Evolutionary conservation across 805 yeast genomes (phyloP).

Genomic region (Barnettozyma sucrosica): DNA sequence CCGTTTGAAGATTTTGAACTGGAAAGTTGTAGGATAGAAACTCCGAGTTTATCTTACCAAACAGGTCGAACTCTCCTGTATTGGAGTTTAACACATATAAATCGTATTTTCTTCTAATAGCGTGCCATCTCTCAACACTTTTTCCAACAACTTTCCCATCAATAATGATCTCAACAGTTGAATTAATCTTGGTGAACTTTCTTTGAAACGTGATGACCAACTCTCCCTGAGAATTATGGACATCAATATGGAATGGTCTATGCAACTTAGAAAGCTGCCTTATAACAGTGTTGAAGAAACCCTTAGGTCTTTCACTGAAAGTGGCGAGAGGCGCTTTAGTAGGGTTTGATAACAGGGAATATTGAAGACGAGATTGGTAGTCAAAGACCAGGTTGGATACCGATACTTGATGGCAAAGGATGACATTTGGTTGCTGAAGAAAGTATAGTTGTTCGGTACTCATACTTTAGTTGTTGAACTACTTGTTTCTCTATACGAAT

Average conservation of each 20-base stretch:
- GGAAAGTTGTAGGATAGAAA: constrained; percentile 2
- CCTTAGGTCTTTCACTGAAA: not conserved
- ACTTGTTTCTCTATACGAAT: no score
- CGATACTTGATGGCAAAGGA: not conserved
- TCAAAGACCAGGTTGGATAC: not conserved
- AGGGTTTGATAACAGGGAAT: not conserved
- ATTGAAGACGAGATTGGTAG: not conserved
- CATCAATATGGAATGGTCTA: constrained; percentile 2
- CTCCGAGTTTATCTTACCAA: not conserved
- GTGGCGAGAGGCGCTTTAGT: not conserved
- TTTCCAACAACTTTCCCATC: constrained; percentile 4
- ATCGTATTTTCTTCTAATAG: constrained; percentile 2
- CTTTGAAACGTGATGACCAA: not conserved
- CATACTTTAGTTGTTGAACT: not conserved
- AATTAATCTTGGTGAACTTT: not conserved
- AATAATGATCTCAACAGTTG: constrained; percentile 1
- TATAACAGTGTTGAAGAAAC: not conserved
- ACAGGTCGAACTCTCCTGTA: not conserved
- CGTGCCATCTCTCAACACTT: constrained; percentile 1
- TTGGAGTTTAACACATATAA: not conserved
- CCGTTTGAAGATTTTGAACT: not conserved
- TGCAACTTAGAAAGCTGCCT: constrained; percentile 1
- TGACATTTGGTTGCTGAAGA: not conserved
- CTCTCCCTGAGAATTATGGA: not conserved
- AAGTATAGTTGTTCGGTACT: not conserved